Conservation (phyloP, 2,329 filamentous ascomycete genomes). For the Paraconiothyrium sp. region DNA sequence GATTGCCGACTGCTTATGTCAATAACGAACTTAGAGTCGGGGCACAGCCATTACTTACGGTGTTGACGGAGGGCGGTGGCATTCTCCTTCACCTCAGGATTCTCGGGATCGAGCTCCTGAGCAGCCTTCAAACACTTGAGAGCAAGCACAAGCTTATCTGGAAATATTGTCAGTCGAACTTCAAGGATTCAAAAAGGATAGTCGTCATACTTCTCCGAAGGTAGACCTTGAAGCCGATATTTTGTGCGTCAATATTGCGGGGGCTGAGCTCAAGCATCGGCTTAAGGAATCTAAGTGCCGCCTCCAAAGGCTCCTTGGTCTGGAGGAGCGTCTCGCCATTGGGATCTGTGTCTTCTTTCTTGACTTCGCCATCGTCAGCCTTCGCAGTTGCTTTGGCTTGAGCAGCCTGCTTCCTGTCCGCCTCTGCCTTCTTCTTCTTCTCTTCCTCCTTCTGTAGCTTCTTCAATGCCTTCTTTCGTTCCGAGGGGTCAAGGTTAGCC, state of each 20-base stretch:
- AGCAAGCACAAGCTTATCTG: constrained; percentile 88
- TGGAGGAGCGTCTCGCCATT: constrained; percentile 80
- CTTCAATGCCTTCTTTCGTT: constrained; percentile 87
- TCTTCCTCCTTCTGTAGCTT: constrained; percentile 83
- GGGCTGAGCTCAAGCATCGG: constrained; percentile 86
- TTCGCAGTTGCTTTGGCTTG: constrained; percentile 64
- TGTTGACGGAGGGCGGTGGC: constrained; percentile 73
- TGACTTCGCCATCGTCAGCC: constrained; percentile 69
- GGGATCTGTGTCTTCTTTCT: constrained; percentile 92
- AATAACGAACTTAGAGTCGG: constrained; percentile 13
- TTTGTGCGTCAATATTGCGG: constrained; percentile 81
- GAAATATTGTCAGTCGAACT: constrained; percentile 12
- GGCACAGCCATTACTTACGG: constrained; percentile 41
- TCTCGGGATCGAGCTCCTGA: constrained; percentile 71
- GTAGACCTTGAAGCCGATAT: constrained; percentile 89
- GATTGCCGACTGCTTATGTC: constrained; percentile 35
- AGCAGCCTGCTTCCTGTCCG: constrained; percentile 83
- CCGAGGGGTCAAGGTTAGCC: constrained; percentile 63
- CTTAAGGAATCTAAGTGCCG: constrained; percentile 85
- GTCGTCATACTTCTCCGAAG: constrained; percentile 76
- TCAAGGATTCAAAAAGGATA: background rate
- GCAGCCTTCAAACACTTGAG: constrained; percentile 84
- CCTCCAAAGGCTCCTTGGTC: constrained; percentile 82
- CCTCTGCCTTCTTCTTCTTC: constrained; percentile 79
- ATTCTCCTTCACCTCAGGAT: constrained; percentile 81